phyloP scores from a whole-genome alignment of 192 early-diverging fungal genomes.

The Neocallimastix lanati region DNA sequence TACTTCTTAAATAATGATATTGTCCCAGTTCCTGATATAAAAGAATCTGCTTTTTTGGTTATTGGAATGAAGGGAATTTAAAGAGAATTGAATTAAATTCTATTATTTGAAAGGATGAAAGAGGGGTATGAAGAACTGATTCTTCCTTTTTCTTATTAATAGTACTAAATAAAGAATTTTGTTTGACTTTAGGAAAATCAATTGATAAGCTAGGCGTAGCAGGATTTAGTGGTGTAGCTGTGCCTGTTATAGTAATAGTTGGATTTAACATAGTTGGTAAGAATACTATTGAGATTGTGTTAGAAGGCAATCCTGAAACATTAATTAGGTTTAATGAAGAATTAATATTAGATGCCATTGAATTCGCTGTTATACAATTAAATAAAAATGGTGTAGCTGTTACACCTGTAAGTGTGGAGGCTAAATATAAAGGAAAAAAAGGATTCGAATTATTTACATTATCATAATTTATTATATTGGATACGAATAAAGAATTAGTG shows the following conservation, averaged over 20 bases:
- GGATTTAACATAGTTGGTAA: not conserved
- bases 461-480: not conserved
- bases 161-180: not conserved
- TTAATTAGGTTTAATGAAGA: not conserved
- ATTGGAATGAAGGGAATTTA: too few species aligned
- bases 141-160: not conserved
- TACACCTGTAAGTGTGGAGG: not conserved
- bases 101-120: not conserved
- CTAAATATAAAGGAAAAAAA: not conserved
- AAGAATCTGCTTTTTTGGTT: too few species aligned
- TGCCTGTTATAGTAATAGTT: not conserved
- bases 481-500: not conserved
- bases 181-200: not conserved
- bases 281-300: not conserved
- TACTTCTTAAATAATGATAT: too few species aligned
- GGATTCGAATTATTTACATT: not conserved
- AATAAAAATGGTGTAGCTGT: not conserved
- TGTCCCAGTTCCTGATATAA: too few species aligned
- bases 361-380: not conserved
- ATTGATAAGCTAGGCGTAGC: not conserved
- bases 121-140: not conserved
- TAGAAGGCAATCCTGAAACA: not conserved
- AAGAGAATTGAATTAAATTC: not conserved
- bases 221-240: too few species aligned
- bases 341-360: not conserved